Base-by-base conservation (phyloP, 352 stramenopile species). In the Elongisporangium undulatum region DNA sequence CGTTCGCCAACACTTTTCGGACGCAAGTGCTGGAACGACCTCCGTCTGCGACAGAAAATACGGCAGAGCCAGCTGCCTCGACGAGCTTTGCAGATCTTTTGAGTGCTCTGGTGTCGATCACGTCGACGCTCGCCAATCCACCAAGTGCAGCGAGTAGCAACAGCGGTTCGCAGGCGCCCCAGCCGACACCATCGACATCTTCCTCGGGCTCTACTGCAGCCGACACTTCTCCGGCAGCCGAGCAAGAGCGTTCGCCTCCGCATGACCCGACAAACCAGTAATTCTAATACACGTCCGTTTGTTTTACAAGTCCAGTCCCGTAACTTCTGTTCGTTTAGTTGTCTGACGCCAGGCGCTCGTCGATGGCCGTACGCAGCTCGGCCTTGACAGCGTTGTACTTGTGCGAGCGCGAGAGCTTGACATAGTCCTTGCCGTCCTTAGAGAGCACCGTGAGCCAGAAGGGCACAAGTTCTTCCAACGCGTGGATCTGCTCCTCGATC, bases 321-420 rank as follows among this genome's bases (percentile, higher is more conserved):
- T 10, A 45, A 45, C 17, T 45, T 45, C 34, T 45, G 17, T 45
- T 17, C 34, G 12, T 45, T 45, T 45, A 15, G 16, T 17, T 15
- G 34, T 17, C 12, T 1, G 34, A 45, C 9, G 34, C 34, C 10
- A 45, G 34, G 13, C 34, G 34, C 34, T 45, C 55, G 15, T 72
- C 67, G 19, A 90, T 77, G 39, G 75, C 74, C 19, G 73, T 68
- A 49, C 77, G 79, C 10, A 92, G 67, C 17, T 72, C 76, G 15
- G 64, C 51, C 69, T 90, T 92, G 66, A 89, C 69, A 10, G 62
- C 58, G 63, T 89, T 89, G 71, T 88, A 92, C 68, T 89, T 92
- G 67, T 59, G 67, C n/a, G 22, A 57, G 21, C 64, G 73, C 23
- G 68, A 77, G 51, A 92, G 60, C 55, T 84, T 80, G 51, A 90